Conservation (phyloP, 345 rosid genomes). For the Pistacia integerrima region DNA sequence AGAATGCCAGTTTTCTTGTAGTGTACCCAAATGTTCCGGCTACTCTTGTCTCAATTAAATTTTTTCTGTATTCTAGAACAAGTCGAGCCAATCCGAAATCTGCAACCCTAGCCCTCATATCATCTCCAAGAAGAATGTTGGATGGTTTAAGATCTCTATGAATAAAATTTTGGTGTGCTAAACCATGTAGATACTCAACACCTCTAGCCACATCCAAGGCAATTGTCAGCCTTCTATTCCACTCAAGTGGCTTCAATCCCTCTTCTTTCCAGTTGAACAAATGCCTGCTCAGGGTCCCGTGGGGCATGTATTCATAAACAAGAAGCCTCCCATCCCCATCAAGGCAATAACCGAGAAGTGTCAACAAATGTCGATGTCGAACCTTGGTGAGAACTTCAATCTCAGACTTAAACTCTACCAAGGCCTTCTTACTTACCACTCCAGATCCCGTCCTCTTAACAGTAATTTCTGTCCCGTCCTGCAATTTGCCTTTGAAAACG, state of each 20-base stretch:
- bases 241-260: constrained; percentile 30
- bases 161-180: constrained; percentile 31
- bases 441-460: constrained; percentile 35
- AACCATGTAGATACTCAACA: constrained; percentile 39
- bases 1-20: too few species aligned
- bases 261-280: constrained; percentile 29
- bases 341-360: constrained; percentile 37
- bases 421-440: constrained; percentile 21
- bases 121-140: constrained; percentile 43
- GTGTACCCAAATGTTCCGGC: constrained; percentile 10
- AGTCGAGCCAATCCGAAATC: constrained; percentile 43
- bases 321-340: constrained; percentile 2
- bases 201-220: constrained; percentile 44
- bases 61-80: constrained; percentile 26
- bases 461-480: constrained; percentile 35
- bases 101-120: constrained; percentile 39
- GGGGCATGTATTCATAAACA: constrained; percentile 3
- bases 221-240: constrained; percentile 36
- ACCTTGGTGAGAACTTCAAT: constrained; percentile 37
- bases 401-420: constrained; percentile 36
- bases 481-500: constrained; percentile 17
- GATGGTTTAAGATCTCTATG: constrained; percentile 32
- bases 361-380: constrained; percentile 38
- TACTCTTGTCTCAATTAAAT: constrained; percentile 32
- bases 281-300: constrained; percentile 23